phyloP scores from a whole-genome alignment of 2,329 filamentous ascomycete genomes.

The Ophiosphaerella narmari region DNA sequence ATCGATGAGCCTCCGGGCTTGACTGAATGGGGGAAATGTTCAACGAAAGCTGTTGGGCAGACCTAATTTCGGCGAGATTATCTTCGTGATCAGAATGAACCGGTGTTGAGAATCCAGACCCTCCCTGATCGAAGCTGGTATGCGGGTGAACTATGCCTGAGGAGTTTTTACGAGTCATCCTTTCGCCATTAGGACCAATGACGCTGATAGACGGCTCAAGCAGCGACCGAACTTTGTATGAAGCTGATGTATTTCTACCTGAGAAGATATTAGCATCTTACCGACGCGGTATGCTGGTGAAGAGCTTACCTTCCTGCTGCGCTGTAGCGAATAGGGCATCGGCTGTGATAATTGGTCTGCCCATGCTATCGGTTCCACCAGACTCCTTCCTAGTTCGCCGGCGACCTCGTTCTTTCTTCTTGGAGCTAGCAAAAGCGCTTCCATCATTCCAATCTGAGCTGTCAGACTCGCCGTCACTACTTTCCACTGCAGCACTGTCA shows the following conservation, averaged over 20 bases:
- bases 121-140: slow-evolving; percentile 78
- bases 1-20: slow-evolving; percentile 75
- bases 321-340: slow-evolving; percentile 72
- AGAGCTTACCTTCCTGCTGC: slow-evolving; percentile 73
- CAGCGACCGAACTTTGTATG: slow-evolving; percentile 65
- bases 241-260: slow-evolving; percentile 57
- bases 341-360: slow-evolving; percentile 49
- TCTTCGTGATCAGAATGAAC: slow-evolving; percentile 86
- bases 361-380: slow-evolving; percentile 43
- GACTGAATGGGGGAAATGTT: slow-evolving; percentile 79
- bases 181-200: slow-evolving; percentile 65
- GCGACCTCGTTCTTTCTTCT: slow-evolving; percentile 46
- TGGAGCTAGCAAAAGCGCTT: slow-evolving; percentile 30
- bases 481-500: slow-evolving; percentile 64
- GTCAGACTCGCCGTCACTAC: slow-evolving; percentile 65
- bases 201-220: slow-evolving; percentile 70
- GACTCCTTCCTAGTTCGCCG: slow-evolving; percentile 42
- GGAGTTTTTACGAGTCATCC: slow-evolving; percentile 56
- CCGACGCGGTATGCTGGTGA: not conserved
- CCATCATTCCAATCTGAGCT: slow-evolving; percentile 70
- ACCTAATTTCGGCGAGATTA: slow-evolving; percentile 81
- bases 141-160: slow-evolving; percentile 70
- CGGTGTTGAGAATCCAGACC: slow-evolving; percentile 62
- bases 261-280: slow-evolving; percentile 11
- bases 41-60: slow-evolving; percentile 82